These are phyloP conservation scores for Trichothecium sympodiale DNA, from an alignment of 2,329 filamentous ascomycete species.

Conservation along the genomic window DNA sequence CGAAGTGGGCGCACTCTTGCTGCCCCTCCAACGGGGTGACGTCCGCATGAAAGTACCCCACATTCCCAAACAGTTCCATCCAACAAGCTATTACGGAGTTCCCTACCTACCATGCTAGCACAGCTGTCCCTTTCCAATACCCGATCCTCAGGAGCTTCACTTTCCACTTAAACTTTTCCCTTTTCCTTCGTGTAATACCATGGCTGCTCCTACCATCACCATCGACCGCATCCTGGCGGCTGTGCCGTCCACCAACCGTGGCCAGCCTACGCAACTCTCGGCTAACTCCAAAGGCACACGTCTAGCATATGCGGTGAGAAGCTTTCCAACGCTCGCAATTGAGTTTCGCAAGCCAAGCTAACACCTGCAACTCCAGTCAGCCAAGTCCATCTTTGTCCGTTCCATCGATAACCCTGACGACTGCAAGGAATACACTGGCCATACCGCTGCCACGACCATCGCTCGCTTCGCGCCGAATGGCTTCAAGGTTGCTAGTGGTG, in stretches of 20 bases:
- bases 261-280: constrained; percentile 81
- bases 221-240: constrained; percentile 70
- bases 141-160: too few relatives aligned
- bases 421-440: constrained; percentile 83
- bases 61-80: too few relatives aligned
- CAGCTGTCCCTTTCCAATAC: too few relatives aligned
- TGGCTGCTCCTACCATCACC: constrained; percentile 36
- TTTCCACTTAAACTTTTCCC: too few relatives aligned
- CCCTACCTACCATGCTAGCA: too few relatives aligned
- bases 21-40: background rate
- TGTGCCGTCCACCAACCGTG: constrained; percentile 70
- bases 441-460: constrained; percentile 81
- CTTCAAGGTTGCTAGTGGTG: constrained; percentile 89
- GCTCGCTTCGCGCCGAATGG: constrained; percentile 90
- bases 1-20: too few relatives aligned
- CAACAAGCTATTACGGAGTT: too few relatives aligned
- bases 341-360: background rate
- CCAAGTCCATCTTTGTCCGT: constrained; percentile 93
- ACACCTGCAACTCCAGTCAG: constrained; percentile 46
- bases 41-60: background rate
- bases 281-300: constrained; percentile 81
- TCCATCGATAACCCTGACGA: constrained; percentile 82
- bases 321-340: constrained; percentile 6
- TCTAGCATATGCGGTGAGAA: constrained; percentile 77
- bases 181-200: constrained; percentile 7